Percentiles rank a stretch among this genome's conserved stretches.
Evolutionary conservation across 2,329 filamentous ascomycete species (phyloP).

Genomic region (Fusarium sp.): DNA sequence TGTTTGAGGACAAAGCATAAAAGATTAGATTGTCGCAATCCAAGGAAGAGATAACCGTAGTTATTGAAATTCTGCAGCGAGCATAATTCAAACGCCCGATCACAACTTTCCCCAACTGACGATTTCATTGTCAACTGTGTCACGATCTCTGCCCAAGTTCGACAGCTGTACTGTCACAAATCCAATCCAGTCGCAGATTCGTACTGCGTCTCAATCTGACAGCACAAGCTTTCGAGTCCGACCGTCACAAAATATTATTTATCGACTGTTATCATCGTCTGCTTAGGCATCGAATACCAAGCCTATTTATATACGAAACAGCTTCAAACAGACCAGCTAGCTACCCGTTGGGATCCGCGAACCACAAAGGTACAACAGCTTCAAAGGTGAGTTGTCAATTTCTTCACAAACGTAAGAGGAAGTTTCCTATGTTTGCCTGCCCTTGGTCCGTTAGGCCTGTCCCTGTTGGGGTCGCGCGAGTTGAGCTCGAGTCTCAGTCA

Average conservation of each 20-base stretch:
- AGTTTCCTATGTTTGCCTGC: slow-evolving; percentile 29
- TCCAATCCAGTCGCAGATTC: not conserved
- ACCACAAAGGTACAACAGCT: slow-evolving; percentile 10
- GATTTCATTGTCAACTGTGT: slow-evolving; percentile 10
- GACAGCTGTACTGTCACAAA: slow-evolving; percentile 1
- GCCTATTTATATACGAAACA: not conserved
- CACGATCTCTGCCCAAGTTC: not conserved
- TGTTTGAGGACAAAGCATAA: slow-evolving; percentile 24
- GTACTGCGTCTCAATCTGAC: not conserved
- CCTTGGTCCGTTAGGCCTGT: slow-evolving; percentile 40
- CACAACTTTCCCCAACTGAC: not conserved
- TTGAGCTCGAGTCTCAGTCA: slow-evolving; percentile 23
- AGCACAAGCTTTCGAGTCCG: slow-evolving; percentile 1
- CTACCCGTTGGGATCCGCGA: slow-evolving; percentile 3
- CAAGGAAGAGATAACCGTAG: not conserved
- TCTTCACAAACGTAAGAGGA: slow-evolving; percentile 18
- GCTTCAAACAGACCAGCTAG: not conserved
- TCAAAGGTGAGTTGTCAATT: slow-evolving; percentile 13
- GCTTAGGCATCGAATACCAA: not conserved
- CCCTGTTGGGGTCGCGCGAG: slow-evolving; percentile 19
- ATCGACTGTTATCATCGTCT: not conserved
- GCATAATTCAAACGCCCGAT: slow-evolving; percentile 11
- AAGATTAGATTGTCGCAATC: slow-evolving; percentile 19
- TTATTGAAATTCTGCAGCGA: slow-evolving; percentile 1
- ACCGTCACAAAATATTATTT: not conserved